These are phyloP conservation scores for Metarhizium guizhouense DNA, from an alignment of 2,329 filamentous ascomycete species.

Conservation along the genomic window DNA sequence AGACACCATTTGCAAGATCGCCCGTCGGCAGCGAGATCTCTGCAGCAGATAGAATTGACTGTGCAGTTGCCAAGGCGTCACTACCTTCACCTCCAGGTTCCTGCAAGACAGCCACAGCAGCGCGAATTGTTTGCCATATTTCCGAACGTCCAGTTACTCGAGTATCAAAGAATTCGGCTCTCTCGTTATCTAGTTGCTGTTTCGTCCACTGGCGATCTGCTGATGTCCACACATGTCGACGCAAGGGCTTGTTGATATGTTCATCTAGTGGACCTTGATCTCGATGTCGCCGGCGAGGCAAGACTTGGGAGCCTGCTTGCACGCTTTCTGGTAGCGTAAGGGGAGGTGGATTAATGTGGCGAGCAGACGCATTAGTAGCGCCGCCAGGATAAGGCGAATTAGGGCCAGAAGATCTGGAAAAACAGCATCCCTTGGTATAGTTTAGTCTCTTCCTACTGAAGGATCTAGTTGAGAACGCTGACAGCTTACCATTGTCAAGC, in stretches of 20 bases:
- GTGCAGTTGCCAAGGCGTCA: constrained; percentile 55
- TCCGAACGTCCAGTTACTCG: constrained; percentile 68
- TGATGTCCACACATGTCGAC: constrained; percentile 56
- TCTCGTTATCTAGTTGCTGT: constrained; percentile 58
- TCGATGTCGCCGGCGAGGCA: constrained; percentile 23
- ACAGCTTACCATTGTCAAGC: constrained; percentile 1
- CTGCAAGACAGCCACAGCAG: constrained; percentile 61
- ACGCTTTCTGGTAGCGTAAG: constrained; percentile 22
- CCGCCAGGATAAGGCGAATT: constrained; percentile 46
- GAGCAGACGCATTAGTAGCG: constrained; percentile 39
- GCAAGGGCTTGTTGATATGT: constrained; percentile 63
- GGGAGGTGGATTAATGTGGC: constrained; percentile 40
- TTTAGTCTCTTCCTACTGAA: neutral
- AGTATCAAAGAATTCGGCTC: constrained; percentile 84
- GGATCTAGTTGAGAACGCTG: neutral
- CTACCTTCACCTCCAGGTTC: constrained; percentile 36
- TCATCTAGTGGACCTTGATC: constrained; percentile 41
- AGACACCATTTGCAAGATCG: constrained; percentile 61
- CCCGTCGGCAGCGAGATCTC: constrained; percentile 69
- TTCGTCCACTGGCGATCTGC: constrained; percentile 60
- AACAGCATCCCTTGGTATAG: constrained; percentile 46
- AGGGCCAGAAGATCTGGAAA: constrained; percentile 42
- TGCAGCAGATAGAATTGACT: constrained; percentile 70
- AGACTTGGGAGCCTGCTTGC: constrained; percentile 12
- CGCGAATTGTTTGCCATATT: constrained; percentile 68